These are phyloP conservation scores for Septoria petroselini DNA, from an alignment of 2,329 filamentous ascomycete species.

Conservation along the genomic window DNA sequence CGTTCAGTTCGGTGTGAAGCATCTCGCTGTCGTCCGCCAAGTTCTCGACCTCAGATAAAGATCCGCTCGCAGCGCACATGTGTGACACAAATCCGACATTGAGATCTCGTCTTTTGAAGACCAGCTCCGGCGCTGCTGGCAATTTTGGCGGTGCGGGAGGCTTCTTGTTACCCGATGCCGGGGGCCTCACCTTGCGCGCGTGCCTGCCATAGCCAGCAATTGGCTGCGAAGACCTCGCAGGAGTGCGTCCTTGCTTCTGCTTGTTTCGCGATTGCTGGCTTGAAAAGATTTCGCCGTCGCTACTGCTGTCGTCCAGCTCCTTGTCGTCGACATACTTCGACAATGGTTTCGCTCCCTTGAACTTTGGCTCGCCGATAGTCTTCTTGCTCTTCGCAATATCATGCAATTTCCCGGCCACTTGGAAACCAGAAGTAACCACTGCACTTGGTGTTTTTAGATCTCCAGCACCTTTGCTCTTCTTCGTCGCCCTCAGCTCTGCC, in stretches of 20 bases:
- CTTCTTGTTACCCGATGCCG: background rate
- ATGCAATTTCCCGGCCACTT: background rate
- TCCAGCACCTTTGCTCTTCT: background rate
- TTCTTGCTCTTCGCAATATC: background rate
- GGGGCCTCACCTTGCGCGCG: background rate
- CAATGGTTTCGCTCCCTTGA: background rate
- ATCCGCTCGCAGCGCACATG: background rate
- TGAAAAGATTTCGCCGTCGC: background rate
- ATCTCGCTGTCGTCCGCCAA: background rate
- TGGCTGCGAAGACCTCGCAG: constrained; percentile 6
- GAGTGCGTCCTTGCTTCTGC: background rate
- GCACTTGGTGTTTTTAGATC: background rate
- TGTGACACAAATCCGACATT: background rate
- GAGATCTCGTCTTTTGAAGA: constrained; percentile 10
- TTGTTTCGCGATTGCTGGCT: background rate
- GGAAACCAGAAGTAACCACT: background rate
- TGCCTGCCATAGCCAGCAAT: constrained; percentile 2
- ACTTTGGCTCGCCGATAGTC: background rate
- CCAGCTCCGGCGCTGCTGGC: background rate
- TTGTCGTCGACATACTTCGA: background rate
- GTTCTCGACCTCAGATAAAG: background rate
- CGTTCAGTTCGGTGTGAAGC: constrained; percentile 8
- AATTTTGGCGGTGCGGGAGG: background rate
- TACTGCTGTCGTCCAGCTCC: background rate
- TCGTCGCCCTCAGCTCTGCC: background rate